Evolutionary conservation across 192 early-diverging fungal genomes (phyloP).

Genomic region (Mortierella hygrophila): DNA sequence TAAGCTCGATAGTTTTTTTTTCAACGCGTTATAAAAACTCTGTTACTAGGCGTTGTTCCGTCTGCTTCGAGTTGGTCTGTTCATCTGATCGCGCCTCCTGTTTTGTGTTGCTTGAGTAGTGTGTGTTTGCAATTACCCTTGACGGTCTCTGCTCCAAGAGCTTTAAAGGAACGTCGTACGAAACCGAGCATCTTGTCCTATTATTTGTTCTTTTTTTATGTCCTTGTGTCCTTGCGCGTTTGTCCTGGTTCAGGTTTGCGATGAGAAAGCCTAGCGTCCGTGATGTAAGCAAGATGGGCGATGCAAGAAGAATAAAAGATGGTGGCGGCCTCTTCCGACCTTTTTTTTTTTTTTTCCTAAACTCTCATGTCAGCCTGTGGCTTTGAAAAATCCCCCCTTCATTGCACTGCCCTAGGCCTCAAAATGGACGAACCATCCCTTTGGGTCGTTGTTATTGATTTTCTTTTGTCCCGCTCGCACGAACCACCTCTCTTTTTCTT

Average conservation of each 20-base stretch:
- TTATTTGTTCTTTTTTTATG: neutral
- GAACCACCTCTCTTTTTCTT: neutral
- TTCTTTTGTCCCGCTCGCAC: neutral
- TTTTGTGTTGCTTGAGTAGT: neutral
- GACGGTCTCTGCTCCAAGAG: conserved; percentile 41
- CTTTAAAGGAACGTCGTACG: conserved; percentile 37
- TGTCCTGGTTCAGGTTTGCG: neutral
- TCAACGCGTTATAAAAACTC: no score
- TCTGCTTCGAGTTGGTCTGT: no score
- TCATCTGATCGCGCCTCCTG: no score
- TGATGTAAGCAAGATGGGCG: neutral
- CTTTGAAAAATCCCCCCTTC: neutral
- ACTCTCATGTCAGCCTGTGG: neutral
- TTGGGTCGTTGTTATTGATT: neutral
- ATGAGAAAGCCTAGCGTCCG: neutral
- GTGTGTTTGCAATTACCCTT: conserved; percentile 24
- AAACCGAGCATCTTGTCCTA: conserved; percentile 34
- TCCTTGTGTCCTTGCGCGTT: neutral
- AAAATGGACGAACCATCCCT: no score
- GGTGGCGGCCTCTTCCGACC: neutral
- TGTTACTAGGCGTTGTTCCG: no score
- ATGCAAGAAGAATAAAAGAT: neutral
- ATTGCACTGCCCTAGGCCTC: neutral
- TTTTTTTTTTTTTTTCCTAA: neutral
- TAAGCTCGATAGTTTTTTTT: no score